Evolutionary conservation across 2,329 filamentous ascomycete genomes (phyloP).

Genomic region (Plectosphaerella cucumerina): DNA sequence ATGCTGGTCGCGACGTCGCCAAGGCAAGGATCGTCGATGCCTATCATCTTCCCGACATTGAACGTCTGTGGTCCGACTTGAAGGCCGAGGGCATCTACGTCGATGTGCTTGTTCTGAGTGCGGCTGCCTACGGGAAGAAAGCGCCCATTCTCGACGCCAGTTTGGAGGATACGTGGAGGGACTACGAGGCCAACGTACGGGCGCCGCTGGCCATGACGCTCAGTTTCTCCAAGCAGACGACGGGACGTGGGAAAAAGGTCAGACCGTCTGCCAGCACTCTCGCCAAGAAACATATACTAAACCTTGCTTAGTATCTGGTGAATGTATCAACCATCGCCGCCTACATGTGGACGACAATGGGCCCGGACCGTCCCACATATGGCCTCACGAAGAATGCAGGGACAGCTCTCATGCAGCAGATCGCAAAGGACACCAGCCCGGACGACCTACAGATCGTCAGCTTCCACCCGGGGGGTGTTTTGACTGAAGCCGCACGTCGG

Average conservation of each 20-base stretch:
- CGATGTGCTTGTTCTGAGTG: conserved; percentile 24
- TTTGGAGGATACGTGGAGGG: conserved; percentile 4
- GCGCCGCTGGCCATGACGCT: conserved; percentile 4
- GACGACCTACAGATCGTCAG: conserved; percentile 20
- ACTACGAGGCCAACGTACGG: conserved; percentile 7
- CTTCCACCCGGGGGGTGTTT: conserved; percentile 21
- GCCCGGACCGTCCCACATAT: conserved; percentile 21
- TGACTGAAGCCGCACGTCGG: conserved; percentile 20
- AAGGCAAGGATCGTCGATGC: not conserved
- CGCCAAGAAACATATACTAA: not conserved
- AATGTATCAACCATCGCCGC: conserved; percentile 20
- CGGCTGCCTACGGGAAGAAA: conserved; percentile 3
- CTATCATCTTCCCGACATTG: not conserved
- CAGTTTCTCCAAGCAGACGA: not conserved
- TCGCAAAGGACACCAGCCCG: conserved; percentile 27
- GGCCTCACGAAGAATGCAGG: conserved; percentile 32
- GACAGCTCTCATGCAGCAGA: conserved; percentile 28
- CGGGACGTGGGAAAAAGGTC: not conserved
- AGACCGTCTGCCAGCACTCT: not conserved
- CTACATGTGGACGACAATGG: conserved; percentile 11
- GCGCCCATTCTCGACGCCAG: conserved; percentile 1
- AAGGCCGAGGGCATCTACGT: conserved; percentile 12
- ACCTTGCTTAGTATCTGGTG: conserved; percentile 20
- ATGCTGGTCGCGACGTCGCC: not conserved
- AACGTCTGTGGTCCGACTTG: conserved; percentile 7